phyloP scores from a whole-genome alignment of 2,329 filamentous ascomycete genomes.

The Cytospora chrysosperma region DNA sequence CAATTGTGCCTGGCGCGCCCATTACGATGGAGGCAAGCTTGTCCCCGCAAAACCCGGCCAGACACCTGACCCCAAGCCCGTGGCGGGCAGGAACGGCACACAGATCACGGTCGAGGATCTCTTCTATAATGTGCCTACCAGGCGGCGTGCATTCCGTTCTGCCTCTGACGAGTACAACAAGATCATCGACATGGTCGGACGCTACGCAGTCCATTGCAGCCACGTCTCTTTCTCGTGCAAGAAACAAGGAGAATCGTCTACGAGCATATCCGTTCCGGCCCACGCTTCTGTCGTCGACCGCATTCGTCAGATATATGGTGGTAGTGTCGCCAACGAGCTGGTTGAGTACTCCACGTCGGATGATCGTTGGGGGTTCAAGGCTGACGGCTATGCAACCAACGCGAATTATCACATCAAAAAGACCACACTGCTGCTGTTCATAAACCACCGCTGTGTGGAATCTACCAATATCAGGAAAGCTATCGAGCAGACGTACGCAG shows the following conservation, averaged over 20 bases:
- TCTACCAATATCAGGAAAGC: slow-evolving; percentile 85
- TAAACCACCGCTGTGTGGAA: slow-evolving; percentile 93
- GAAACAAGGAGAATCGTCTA: slow-evolving; percentile 85
- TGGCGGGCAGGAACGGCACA: slow-evolving; percentile 83
- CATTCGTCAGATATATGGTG: slow-evolving; percentile 87
- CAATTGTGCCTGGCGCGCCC: slow-evolving; percentile 83
- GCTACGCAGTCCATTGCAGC: slow-evolving; percentile 88
- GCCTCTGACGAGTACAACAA: slow-evolving; percentile 95
- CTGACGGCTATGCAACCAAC: slow-evolving; percentile 79
- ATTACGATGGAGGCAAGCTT: slow-evolving; percentile 81
- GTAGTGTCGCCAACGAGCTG: slow-evolving; percentile 81
- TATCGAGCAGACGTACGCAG: slow-evolving; percentile 83
- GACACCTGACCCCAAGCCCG: slow-evolving; percentile 78
- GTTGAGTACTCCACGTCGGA: slow-evolving; percentile 73
- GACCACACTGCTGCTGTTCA: slow-evolving; percentile 85
- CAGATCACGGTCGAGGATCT: slow-evolving; percentile 96
- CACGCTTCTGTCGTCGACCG: slow-evolving; percentile 73
- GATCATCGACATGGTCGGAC: slow-evolving; percentile 90
- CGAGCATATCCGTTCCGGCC: slow-evolving; percentile 75
- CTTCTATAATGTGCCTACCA: slow-evolving; percentile 93
- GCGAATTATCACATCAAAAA: slow-evolving; percentile 94
- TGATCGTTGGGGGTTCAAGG: slow-evolving; percentile 78
- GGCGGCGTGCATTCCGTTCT: slow-evolving; percentile 86
- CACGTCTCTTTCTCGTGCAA: slow-evolving; percentile 96
- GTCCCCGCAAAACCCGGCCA: slow-evolving; percentile 85